A percentile compares a stretch with the other conserved stretches of the same genome.
These are phyloP conservation scores for Evernia prunastri DNA, from an alignment of 495 filamentous ascomycete species.

Conservation along the genomic window DNA sequence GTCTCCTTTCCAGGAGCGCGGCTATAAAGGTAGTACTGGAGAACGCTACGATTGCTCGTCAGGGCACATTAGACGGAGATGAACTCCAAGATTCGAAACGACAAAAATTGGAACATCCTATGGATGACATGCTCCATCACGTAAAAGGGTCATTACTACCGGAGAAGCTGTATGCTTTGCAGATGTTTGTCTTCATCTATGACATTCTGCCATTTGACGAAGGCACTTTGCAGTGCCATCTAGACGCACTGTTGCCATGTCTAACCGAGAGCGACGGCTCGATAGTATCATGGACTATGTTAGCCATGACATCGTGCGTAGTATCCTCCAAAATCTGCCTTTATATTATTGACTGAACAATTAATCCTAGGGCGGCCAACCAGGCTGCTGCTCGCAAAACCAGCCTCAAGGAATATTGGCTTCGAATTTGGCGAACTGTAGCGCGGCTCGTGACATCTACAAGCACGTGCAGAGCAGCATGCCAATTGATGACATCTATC, in stretches of 20 bases:
- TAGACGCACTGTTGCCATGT: conserved; percentile 44
- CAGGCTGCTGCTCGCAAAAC: conserved; percentile 33
- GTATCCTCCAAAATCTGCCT: not conserved
- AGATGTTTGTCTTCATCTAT: conserved; percentile 69
- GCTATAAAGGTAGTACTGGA: conserved; percentile 19
- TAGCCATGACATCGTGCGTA: conserved; percentile 51
- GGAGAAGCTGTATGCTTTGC: conserved; percentile 60
- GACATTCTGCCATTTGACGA: conserved; percentile 31
- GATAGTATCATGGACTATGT: conserved; percentile 59
- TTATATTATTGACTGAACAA: conserved; percentile 21
- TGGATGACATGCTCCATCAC: conserved; percentile 58
- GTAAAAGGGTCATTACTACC: conserved; percentile 48
- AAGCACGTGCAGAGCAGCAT: conserved; percentile 69
- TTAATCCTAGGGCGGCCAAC: conserved; percentile 28
- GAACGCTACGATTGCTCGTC: not conserved
- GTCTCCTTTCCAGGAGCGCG: conserved; percentile 31
- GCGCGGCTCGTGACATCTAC: conserved; percentile 63
- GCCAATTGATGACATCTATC: conserved; percentile 64
- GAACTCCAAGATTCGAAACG: conserved; percentile 45
- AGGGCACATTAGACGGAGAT: not conserved
- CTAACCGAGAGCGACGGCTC: conserved; percentile 51
- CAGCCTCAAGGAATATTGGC: conserved; percentile 49
- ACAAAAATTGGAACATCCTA: conserved; percentile 49
- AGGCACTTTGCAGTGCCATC: conserved; percentile 21
- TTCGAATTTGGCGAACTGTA: conserved; percentile 67